A percentile compares a stretch with the other conserved stretches of the same genome.
These are phyloP conservation scores for Arthonia radiata DNA, from an alignment of 495 filamentous ascomycete genomes.

Conservation along the genomic window DNA sequence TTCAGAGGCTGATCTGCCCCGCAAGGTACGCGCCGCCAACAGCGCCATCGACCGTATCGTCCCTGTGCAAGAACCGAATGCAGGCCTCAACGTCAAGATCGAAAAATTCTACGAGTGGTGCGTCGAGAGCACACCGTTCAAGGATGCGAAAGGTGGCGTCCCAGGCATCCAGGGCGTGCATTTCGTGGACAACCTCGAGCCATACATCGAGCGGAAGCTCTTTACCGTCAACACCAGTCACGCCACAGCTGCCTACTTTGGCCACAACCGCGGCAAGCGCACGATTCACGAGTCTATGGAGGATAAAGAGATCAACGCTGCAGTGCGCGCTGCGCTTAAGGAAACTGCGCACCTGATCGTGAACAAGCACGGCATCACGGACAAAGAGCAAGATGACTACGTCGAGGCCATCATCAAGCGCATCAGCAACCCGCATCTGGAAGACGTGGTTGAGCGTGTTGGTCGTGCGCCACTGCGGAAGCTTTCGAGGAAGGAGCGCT, in stretches of 20 bases:
- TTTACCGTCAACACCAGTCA: conserved; percentile 98
- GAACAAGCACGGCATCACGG: conserved; percentile 56
- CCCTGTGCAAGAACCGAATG: conserved; percentile 53
- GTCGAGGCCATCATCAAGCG: conserved; percentile 76
- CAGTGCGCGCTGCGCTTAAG: conserved; percentile 47
- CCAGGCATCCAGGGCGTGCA: conserved; percentile 69
- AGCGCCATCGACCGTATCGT: conserved; percentile 96
- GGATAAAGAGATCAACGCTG: conserved; percentile 39
- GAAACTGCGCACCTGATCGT: conserved; percentile 72
- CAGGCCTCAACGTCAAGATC: conserved; percentile 73
- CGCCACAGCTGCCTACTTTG: conserved; percentile 92
- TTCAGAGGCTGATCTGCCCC: conserved; percentile 25
- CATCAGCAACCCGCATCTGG: conserved; percentile 84
- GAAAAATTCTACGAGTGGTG: conserved; percentile 99
- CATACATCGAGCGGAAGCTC: conserved; percentile 96
- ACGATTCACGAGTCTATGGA: conserved; percentile 68
- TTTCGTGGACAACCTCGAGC: conserved; percentile 72
- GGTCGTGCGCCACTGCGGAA: conserved; percentile 87
- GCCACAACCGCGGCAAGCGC: conserved; percentile 54
- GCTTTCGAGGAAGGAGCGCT: conserved; percentile 74
- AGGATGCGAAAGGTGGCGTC: conserved; percentile 21
- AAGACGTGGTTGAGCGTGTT: conserved; percentile 84
- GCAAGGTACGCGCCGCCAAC: conserved; percentile 52
- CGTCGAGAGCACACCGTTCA: conserved; percentile 65
- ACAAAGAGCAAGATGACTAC: conserved; percentile 62